Conservation (phyloP, 2,329 filamentous ascomycete genomes). For the Hymenoscyphus fraxineus region DNA sequence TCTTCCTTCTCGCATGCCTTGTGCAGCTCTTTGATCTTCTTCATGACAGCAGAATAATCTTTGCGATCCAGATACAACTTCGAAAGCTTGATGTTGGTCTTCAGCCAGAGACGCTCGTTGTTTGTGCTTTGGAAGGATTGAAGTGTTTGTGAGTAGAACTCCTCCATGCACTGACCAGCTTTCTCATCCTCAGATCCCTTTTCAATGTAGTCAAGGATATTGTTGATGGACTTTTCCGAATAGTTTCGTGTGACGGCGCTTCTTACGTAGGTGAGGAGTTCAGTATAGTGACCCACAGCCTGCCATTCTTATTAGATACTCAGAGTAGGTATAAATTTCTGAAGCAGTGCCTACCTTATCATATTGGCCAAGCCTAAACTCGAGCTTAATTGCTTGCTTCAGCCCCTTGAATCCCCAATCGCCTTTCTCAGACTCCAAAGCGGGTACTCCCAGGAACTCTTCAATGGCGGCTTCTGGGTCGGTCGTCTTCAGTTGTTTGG, state of each 20-base stretch:
- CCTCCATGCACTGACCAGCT: conserved; percentile 79
- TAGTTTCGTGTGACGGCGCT: conserved; percentile 96
- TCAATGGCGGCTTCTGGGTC: conserved; percentile 85
- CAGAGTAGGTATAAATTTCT: not conserved
- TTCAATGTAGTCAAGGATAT: conserved; percentile 97
- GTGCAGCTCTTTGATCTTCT: conserved; percentile 85
- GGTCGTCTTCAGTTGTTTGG: conserved; percentile 88
- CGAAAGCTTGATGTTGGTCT: conserved; percentile 96
- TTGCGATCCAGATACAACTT: conserved; percentile 88
- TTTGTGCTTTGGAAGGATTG: conserved; percentile 96
- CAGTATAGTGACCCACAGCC: conserved; percentile 88
- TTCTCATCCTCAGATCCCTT: conserved; percentile 73
- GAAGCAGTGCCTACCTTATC: conserved; percentile 57
- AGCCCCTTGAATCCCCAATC: conserved; percentile 99
- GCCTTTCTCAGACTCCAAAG: conserved; percentile 83
- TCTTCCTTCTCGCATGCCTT: conserved; percentile 83
- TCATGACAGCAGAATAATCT: conserved; percentile 74
- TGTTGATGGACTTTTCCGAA: conserved; percentile 98
- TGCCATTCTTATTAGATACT: conserved; percentile 37
- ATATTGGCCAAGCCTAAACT: conserved; percentile 89
- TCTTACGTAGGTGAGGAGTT: conserved; percentile 96
- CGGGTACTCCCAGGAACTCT: conserved; percentile 86
- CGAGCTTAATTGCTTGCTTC: conserved; percentile 96
- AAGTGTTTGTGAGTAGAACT: conserved; percentile 91
- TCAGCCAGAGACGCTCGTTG: conserved; percentile 94